These are phyloP conservation scores for Pleurotus tuber-regium DNA, from an alignment of 768 basidiomycete genomes.

Conservation along the genomic window DNA sequence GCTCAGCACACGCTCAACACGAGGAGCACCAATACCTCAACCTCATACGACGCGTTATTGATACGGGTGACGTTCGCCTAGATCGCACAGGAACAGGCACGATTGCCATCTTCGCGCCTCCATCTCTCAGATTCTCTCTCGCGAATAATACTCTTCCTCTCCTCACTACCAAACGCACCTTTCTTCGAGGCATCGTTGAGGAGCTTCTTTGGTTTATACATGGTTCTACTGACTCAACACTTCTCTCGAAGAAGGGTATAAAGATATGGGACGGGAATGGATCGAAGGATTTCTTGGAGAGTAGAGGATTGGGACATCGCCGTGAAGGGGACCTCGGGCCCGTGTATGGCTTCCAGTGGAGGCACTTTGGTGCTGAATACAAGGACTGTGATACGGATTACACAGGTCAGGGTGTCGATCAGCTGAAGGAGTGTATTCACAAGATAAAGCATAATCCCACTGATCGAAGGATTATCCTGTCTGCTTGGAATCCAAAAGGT, in stretches of 20 bases:
- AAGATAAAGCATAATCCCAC: constrained; percentile 94
- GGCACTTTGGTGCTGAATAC: constrained; percentile 90
- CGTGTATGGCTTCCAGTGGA: constrained; percentile 97
- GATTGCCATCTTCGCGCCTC: constrained; percentile 88
- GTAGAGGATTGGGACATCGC: constrained; percentile 78
- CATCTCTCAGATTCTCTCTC: constrained; percentile 86
- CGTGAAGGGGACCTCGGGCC: constrained; percentile 93
- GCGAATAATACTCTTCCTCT: constrained; percentile 74
- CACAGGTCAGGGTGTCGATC: constrained; percentile 85
- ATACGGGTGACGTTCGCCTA: constrained; percentile 72
- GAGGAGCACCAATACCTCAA: constrained; percentile 90
- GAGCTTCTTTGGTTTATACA: constrained; percentile 94
- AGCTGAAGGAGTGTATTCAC: constrained; percentile 81
- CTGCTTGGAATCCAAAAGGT: constrained; percentile 99
- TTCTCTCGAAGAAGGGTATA: constrained; percentile 78
- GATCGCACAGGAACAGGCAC: constrained; percentile 97
- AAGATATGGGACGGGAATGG: constrained; percentile 99
- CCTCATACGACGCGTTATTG: constrained; percentile 75
- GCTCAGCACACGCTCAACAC: constrained; percentile 34
- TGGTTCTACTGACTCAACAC: constrained; percentile 78
- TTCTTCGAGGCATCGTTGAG: constrained; percentile 86
- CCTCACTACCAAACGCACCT: constrained; percentile 94
- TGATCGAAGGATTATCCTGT: constrained; percentile 90
- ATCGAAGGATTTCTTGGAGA: constrained; percentile 81
- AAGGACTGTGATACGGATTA: constrained; percentile 74